Conservation (phyloP, 2,329 filamentous ascomycete genomes). For the Biscogniauxia sp. region DNA sequence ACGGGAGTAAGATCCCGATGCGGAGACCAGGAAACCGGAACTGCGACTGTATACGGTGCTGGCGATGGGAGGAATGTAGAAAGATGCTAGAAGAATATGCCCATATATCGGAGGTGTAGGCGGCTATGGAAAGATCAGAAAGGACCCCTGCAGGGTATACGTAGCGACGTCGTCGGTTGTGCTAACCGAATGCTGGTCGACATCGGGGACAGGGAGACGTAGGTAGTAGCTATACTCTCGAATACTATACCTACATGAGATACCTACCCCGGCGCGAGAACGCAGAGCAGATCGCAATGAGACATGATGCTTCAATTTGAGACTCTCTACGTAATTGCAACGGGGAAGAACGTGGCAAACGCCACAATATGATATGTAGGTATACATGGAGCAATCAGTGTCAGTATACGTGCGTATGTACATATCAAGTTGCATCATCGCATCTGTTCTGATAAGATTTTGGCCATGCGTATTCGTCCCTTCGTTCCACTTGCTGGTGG, state of each 20-base stretch:
- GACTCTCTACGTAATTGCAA: background rate
- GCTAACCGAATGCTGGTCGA: background rate
- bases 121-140: background rate
- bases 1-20: constrained; percentile 18
- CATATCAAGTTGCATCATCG: background rate
- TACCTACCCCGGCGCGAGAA: background rate
- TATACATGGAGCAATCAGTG: background rate
- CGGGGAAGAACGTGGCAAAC: background rate
- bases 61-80: background rate
- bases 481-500: background rate
- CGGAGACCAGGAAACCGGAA: constrained; percentile 1
- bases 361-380: background rate
- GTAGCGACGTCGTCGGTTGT: background rate
- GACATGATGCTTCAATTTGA: background rate
- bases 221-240: too few relatives aligned
- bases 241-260: background rate
- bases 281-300: background rate
- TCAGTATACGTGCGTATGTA: background rate
- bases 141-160: background rate
- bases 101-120: background rate
- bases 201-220: background rate
- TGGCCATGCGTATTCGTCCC: background rate
- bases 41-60: background rate
- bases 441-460: background rate
- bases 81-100: background rate